Conservation (phyloP, 305 asterid species). For the Rubia balearica region DNA sequence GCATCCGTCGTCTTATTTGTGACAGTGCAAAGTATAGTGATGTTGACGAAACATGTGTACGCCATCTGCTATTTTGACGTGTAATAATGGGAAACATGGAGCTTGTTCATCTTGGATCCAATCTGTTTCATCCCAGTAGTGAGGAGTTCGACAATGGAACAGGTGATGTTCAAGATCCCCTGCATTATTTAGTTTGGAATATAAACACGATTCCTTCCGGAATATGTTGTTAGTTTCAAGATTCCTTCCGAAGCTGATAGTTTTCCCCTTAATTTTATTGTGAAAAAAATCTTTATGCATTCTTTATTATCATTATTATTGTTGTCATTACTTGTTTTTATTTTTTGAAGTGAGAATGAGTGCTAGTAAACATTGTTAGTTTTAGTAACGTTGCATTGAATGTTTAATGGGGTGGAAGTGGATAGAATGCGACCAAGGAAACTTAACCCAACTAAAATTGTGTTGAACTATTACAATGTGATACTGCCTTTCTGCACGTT, state of each 20-base stretch:
- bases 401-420: too few species aligned
- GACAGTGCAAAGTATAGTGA: slow-evolving; percentile 30
- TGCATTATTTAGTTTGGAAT: slow-evolving; percentile 35
- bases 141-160: slow-evolving; percentile 41
- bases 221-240: slow-evolving; percentile 34
- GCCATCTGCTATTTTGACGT: slow-evolving; percentile 35
- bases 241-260: slow-evolving; percentile 35
- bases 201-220: slow-evolving; percentile 39
- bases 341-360: too few species aligned
- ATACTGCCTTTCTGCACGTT: too few species aligned
- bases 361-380: too few species aligned
- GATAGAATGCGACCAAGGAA: too few species aligned
- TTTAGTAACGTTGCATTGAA: too few species aligned
- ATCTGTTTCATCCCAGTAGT: slow-evolving; percentile 35
- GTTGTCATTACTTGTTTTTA: too few species aligned
- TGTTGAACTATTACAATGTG: too few species aligned
- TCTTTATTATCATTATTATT: too few species aligned
- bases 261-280: background rate
- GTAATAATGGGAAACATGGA: slow-evolving; percentile 41
- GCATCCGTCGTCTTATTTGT: too few species aligned
- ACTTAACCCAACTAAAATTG: too few species aligned
- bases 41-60: slow-evolving; percentile 39
- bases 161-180: slow-evolving; percentile 32
- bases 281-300: too few species aligned
- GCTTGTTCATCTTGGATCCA: slow-evolving; percentile 31